phyloP scores from a whole-genome alignment of 345 rosid genomes.

The Citrus unshiu region DNA sequence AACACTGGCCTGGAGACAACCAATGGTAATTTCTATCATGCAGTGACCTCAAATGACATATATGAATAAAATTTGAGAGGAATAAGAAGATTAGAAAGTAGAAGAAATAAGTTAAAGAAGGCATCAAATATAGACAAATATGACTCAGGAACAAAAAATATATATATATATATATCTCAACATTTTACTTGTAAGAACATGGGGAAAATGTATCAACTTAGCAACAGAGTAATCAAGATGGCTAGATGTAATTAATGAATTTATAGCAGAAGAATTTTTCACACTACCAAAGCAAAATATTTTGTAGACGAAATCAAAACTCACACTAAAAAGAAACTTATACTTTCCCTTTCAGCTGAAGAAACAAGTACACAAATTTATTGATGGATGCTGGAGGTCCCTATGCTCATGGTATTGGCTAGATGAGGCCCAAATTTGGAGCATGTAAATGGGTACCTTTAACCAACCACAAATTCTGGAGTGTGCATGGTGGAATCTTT shows the following conservation, averaged over 20 bases:
- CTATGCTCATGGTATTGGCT: neutral
- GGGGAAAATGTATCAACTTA: neutral
- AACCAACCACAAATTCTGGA: neutral
- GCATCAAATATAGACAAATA: neutral
- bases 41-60: conserved; percentile 5
- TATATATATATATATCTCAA: too few relatives aligned
- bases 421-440: neutral
- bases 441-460: neutral
- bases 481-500: neutral
- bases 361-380: neutral
- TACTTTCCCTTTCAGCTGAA: neutral
- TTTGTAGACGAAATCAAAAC: too few relatives aligned
- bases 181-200: neutral
- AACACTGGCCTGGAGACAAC: conserved; percentile 72
- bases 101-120: neutral
- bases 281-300: too few relatives aligned
- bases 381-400: neutral
- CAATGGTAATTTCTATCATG: neutral
- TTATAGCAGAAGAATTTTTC: too few relatives aligned
- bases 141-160: too few relatives aligned
- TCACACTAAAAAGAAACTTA: neutral
- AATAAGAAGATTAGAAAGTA: neutral
- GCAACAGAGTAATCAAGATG: neutral
- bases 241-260: neutral
- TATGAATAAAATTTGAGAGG: neutral